phyloP scores from a whole-genome alignment of 2,329 filamentous ascomycete genomes.

The Tolypocladium endophyticum region DNA sequence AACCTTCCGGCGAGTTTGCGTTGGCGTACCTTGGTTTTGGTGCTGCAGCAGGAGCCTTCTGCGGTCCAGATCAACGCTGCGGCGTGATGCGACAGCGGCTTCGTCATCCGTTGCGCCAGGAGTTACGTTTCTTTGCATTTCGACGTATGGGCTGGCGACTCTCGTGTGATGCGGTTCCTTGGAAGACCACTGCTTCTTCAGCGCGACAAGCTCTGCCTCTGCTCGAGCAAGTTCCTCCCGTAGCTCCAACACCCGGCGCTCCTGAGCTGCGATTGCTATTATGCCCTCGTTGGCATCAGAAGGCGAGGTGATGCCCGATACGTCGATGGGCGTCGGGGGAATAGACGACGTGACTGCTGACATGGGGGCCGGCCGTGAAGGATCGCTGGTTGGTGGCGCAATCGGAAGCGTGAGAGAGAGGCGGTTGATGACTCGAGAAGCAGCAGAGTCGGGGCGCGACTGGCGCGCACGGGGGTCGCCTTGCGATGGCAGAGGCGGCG shows the following conservation, averaged over 20 bases:
- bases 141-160: conserved; percentile 25
- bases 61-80: conserved; percentile 57
- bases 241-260: conserved; percentile 81
- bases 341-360: conserved; percentile 27
- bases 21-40: conserved; percentile 31
- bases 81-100: conserved; percentile 23
- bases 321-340: conserved; percentile 41
- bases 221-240: conserved; percentile 81
- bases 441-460: conserved; percentile 40
- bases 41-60: conserved; percentile 55
- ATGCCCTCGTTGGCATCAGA: conserved; percentile 60
- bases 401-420: conserved; percentile 54
- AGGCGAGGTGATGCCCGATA: conserved; percentile 30
- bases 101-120: conserved; percentile 13
- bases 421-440: conserved; percentile 44
- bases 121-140: conserved; percentile 1
- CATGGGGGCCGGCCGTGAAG: conserved; percentile 40
- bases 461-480: conserved; percentile 32
- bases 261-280: conserved; percentile 83
- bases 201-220: conserved; percentile 60
- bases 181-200: conserved; percentile 77
- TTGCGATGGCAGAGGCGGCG: conserved; percentile 26
- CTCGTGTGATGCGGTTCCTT: conserved; percentile 71
- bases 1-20: conserved; percentile 44
- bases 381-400: conserved; percentile 39